Percentiles rank a stretch among this genome's conserved stretches.
phyloP scores from a whole-genome alignment of 1,284 basidiomycete genomes.

The Anthracocystis setariae region DNA sequence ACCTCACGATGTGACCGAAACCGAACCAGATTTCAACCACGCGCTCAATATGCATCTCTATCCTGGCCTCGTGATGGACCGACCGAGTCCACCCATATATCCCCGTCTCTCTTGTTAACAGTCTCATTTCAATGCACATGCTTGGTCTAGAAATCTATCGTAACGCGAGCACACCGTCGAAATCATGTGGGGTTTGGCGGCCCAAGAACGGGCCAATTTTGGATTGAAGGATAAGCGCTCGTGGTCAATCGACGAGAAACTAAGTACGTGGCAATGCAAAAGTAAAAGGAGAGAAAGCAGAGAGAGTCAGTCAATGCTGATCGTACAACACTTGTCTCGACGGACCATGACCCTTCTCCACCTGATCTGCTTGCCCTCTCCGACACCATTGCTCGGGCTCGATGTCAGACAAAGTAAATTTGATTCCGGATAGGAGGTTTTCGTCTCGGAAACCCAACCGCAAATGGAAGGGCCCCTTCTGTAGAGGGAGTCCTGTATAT shows the following conservation, averaged over 20 bases:
- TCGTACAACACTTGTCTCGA: background rate
- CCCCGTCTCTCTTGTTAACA: background rate
- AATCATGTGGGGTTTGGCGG: slow-evolving; percentile 9
- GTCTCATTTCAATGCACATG: no score
- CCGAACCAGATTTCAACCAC: background rate
- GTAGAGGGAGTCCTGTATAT: slow-evolving; percentile 63
- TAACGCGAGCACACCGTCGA: slow-evolving; percentile 1
- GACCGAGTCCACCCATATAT: slow-evolving; percentile 1
- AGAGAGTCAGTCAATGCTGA: slow-evolving; percentile 20
- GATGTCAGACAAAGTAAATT: slow-evolving; percentile 55
- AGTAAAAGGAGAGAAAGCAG: background rate
- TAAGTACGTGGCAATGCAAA: slow-evolving; percentile 9
- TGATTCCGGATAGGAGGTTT: slow-evolving; percentile 59
- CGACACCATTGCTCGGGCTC: slow-evolving; percentile 35
- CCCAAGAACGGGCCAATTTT: slow-evolving; percentile 19
- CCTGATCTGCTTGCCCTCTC: background rate
- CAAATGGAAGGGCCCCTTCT: slow-evolving; percentile 42
- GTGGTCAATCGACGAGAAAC: slow-evolving; percentile 26
- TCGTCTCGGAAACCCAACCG: slow-evolving; percentile 48
- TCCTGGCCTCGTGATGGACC: slow-evolving; percentile 2
- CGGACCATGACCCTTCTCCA: background rate
- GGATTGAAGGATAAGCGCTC: slow-evolving; percentile 22
- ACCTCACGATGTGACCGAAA: slow-evolving; percentile 10
- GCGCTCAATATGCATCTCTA: background rate
- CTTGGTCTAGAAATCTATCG: background rate